Base-by-base conservation (phyloP, 805 yeast genomes). In the Priceomyces melissophilus region DNA sequence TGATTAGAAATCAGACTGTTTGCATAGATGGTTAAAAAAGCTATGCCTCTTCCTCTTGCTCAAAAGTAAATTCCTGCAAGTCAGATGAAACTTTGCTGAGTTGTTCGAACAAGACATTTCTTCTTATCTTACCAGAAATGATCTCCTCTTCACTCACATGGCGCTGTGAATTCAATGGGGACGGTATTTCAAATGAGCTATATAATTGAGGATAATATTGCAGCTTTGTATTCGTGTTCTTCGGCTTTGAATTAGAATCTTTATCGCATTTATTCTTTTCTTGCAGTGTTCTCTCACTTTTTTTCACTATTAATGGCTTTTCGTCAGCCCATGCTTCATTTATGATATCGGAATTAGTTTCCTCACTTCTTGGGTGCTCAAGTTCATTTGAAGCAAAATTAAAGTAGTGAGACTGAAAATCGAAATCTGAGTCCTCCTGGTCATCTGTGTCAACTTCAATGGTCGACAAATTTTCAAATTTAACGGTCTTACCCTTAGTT, bases 321-420 rank as follows among this genome's bases (percentile, higher is more conserved):
- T 64, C 68, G 23, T 50, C 52, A 3, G 68, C 63, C 36, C 54
- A 65, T 0, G 62, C 46, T 35, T 74, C 78, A 46, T 75, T 69
- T 17, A 69, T 52, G 3, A 69, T 61, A 39, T 74, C 79, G 2
- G 68, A 66, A 25, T 49, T 50, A 43, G 61, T 65, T 12, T 65
- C 70, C 33, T 67, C 69, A 25, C 60, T 57, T 9, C 31, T 31
- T 20, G 46, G 32, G 7, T 40, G 29, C 7, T 32, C 27, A 13
- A 38, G 30, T 10, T 55, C 63, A 7, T 53, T 62, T 34, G 48
- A 55, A 1, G 52, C 43, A 15, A 60, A 46, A n/a, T 52, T 48
- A 37, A 48, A 54, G 42, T 48, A 47, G 38, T 48, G 47, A 33
- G 47, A 45, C 12, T 52, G 42, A 35, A 57, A 56, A 26, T 44